A percentile compares a stretch with the other conserved stretches of the same genome.
Evolutionary conservation across 208 protist genomes (phyloP).

Genomic region (Blastocrithidia nonstop): DNA sequence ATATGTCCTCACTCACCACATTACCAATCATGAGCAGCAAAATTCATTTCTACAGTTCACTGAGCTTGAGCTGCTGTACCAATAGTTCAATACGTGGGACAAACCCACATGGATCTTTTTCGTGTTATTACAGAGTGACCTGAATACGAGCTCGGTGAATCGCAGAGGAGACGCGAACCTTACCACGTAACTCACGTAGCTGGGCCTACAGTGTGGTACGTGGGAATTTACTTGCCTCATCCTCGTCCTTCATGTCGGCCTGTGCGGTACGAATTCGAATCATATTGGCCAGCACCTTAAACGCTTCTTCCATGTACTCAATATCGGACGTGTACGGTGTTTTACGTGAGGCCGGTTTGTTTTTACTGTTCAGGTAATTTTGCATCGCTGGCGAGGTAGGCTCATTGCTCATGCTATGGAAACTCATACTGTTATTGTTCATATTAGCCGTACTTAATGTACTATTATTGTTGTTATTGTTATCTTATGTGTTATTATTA

Average conservation of each 20-base stretch:
- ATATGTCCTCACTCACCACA: constrained; percentile 78
- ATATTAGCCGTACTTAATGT: no score
- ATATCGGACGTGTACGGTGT: constrained; percentile 72
- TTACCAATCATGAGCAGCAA: constrained; percentile 76
- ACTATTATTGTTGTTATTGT: no score
- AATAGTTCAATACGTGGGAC: constrained; percentile 81
- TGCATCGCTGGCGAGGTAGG: constrained; percentile 5
- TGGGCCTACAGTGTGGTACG: constrained; percentile 74
- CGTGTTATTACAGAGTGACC: constrained; percentile 20
- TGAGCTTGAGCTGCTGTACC: constrained; percentile 38
- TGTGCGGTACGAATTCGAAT: constrained; percentile 76
- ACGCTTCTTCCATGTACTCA: constrained; percentile 85
- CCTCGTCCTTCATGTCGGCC: constrained; percentile 84
- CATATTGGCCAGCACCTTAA: constrained; percentile 69
- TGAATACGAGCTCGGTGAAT: constrained; percentile 49
- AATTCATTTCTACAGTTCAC: constrained; percentile 82
- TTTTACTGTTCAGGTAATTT: not conserved
- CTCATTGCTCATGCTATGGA: not conserved
- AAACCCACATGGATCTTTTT: constrained; percentile 13
- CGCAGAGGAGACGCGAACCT: constrained; percentile 42
- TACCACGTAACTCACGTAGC: constrained; percentile 70
- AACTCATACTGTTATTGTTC: no score
- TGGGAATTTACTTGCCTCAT: constrained; percentile 34
- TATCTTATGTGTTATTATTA: no score
- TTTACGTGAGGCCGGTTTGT: not conserved